Base-by-base conservation (phyloP, 495 filamentous ascomycete species). In the Podospora anserina region DNA sequence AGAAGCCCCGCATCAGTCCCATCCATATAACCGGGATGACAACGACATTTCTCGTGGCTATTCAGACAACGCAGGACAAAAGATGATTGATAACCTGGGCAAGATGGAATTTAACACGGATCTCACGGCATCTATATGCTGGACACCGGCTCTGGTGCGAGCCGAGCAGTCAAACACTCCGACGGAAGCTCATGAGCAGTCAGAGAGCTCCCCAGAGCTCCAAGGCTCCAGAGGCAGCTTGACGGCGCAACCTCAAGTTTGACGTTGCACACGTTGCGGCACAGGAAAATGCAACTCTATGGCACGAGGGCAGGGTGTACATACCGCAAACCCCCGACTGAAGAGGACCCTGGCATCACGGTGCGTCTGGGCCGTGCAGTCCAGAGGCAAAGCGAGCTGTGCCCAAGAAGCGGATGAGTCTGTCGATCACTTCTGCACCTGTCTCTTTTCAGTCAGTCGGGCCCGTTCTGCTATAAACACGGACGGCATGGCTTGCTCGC, bases 371-470 rank as follows among this genome's bases (percentile, higher is more conserved):
- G 55, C 23, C 9, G 55, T 13, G 23, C 55, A 58, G 19, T 5
- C 39, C 61, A 63, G 61, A 63, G 61, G 61, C 61, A 32, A 39
- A 32, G 30, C n/a, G 30, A 63, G 61, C 59, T 61, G 58, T 26
- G 34, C 11, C 34, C 34, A 4, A 39, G 34, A 39, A 39, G 34
- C 34, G 39, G 39, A 49, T 13, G 32, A 16, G 19, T 7, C 9
- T 49, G 61, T 63, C 61, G 61, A 63, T 63, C 61, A 63, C 61
- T 34, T 44, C 61, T 63, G 61, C 61, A 63, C 15, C 32, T 63
- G 15, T 18, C 32, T 63, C 32, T 63, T 63, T 23, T 63, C 20
- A 61, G 59, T 26, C 20, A 27, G 16, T 28, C 16, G 58, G n/a
- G 59, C 19, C 23, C 11, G 20, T 61, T 61, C 58, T 57, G 55